phyloP scores from a whole-genome alignment of 352 stramenopile species.

The Pythium sp. region DNA sequence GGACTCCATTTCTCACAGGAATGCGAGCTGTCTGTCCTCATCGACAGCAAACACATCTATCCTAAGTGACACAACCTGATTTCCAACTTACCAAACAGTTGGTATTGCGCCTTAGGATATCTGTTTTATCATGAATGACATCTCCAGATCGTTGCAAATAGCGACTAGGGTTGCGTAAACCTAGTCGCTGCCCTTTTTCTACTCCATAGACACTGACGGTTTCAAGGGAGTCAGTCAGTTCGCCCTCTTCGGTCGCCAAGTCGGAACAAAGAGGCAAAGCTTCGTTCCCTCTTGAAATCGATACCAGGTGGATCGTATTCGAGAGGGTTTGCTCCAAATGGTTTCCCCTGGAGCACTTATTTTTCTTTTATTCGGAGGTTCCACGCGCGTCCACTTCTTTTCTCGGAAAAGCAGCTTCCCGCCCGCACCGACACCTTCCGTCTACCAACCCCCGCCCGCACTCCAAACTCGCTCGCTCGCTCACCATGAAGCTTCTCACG shows the following conservation, averaged over 20 bases:
- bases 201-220: background rate
- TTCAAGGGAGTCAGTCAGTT: conserved; percentile 8
- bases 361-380: conserved; percentile 53
- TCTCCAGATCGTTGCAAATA: background rate
- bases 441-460: conserved; percentile 9
- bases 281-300: background rate
- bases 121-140: background rate
- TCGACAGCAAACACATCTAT: background rate
- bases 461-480: background rate
- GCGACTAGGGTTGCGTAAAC: background rate
- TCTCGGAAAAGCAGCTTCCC: conserved; percentile 8
- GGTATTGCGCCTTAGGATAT: background rate
- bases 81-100: background rate
- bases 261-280: background rate
- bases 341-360: background rate
- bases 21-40: background rate
- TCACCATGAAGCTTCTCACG: conserved; percentile 37
- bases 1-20: background rate
- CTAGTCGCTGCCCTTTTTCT: background rate
- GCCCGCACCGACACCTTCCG: background rate
- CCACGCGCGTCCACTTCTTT: conserved; percentile 24
- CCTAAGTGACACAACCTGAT: background rate
- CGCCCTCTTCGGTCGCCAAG: background rate
- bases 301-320: background rate
- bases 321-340: background rate